phyloP scores from a whole-genome alignment of 1,284 basidiomycete species.

The Erythrobasidium hasegawianum region DNA sequence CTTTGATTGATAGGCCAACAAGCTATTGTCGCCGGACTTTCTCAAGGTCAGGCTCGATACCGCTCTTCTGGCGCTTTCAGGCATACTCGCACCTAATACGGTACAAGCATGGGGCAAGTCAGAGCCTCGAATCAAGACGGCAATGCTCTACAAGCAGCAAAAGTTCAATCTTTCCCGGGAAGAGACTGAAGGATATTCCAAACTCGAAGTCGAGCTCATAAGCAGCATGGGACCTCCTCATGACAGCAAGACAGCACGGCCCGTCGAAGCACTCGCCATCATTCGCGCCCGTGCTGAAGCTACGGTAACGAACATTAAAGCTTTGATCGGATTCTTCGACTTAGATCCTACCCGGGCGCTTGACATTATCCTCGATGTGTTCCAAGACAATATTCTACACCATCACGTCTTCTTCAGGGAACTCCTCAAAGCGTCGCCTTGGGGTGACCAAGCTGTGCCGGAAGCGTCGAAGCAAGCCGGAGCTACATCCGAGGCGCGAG shows the following conservation, averaged over 20 bases:
- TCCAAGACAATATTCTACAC: constrained; percentile 71
- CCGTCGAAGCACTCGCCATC: constrained; percentile 55
- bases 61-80: constrained; percentile 12
- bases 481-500: constrained; percentile 41
- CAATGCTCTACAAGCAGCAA: constrained; percentile 77
- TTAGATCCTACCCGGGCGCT: constrained; percentile 90
- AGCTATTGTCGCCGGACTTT: constrained; percentile 14
- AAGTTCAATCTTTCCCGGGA: constrained; percentile 97
- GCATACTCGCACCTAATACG: neutral
- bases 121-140: constrained; percentile 25
- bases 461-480: constrained; percentile 10
- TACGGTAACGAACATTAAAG: constrained; percentile 57
- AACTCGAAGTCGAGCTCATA: constrained; percentile 78
- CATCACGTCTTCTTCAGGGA: constrained; percentile 91
- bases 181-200: constrained; percentile 94
- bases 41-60: constrained; percentile 29
- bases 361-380: constrained; percentile 88
- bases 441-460: constrained; percentile 52
- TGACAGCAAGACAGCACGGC: constrained; percentile 52
- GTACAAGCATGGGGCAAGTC: neutral
- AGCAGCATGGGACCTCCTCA: constrained; percentile 68
- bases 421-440: constrained; percentile 77
- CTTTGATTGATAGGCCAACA: constrained; percentile 6
- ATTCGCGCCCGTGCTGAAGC: constrained; percentile 41
- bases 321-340: constrained; percentile 91